A percentile compares a stretch with the other conserved stretches of the same genome.
These are phyloP conservation scores for Protomyces macrosporus DNA, from an alignment of 1,139 yeast genomes.

Conservation along the genomic window DNA sequence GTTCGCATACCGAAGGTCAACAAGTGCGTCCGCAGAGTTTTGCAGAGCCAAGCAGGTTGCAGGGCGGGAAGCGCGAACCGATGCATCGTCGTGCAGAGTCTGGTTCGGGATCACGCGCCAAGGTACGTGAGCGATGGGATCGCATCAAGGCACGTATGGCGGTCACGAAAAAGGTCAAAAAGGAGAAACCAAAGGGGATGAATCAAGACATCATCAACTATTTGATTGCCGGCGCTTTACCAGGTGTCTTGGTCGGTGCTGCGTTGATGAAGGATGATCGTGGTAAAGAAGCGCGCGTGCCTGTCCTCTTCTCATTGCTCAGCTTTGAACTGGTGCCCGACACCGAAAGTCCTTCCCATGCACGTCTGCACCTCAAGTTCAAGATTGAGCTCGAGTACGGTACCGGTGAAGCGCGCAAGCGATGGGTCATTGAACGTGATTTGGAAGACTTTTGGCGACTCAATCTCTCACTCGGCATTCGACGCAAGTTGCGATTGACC, in stretches of 20 bases:
- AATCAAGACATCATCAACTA: conserved; percentile 10
- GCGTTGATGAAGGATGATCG: conserved; percentile 20
- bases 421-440: conserved; percentile 74
- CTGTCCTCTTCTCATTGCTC: conserved; percentile 67
- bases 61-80: not conserved
- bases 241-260: conserved; percentile 12
- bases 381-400: conserved; percentile 77
- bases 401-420: conserved; percentile 68
- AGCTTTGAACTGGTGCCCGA: conserved; percentile 59
- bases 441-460: conserved; percentile 54
- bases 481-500: conserved; percentile 63
- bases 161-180: conserved; percentile 4
- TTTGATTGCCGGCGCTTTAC: conserved; percentile 10
- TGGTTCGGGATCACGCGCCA: not conserved
- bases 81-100: not conserved
- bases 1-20: not conserved
- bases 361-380: conserved; percentile 49
- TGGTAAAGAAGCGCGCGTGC: conserved; percentile 54
- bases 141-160: conserved; percentile 11
- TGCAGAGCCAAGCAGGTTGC: not conserved
- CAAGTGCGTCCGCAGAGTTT: not conserved
- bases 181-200: conserved; percentile 11
- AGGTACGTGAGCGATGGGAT: conserved; percentile 16
- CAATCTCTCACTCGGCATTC: conserved; percentile 42
- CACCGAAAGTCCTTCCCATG: conserved; percentile 43